These are phyloP conservation scores for Monilinia laxa DNA, from an alignment of 2,329 filamentous ascomycete genomes.

Conservation along the genomic window DNA sequence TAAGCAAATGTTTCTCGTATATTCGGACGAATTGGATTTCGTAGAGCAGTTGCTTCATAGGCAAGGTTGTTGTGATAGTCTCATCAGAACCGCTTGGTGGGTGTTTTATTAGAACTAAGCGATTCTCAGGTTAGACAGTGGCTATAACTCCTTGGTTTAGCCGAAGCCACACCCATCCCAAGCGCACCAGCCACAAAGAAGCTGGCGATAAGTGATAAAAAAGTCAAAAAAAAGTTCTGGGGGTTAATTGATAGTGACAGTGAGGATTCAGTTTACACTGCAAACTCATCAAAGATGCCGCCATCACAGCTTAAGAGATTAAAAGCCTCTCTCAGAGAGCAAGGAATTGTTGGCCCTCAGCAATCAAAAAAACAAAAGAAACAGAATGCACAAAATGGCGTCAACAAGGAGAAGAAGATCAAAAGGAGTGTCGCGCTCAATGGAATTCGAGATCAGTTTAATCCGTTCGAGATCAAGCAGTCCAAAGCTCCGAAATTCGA, in stretches of 20 bases:
- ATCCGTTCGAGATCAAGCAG: slow-evolving; percentile 92
- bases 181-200: slow-evolving; percentile 2
- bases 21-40: too few relatives aligned
- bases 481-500: slow-evolving; percentile 80
- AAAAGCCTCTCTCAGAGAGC: slow-evolving; percentile 84
- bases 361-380: slow-evolving; percentile 95
- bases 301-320: slow-evolving; percentile 95
- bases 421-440: slow-evolving; percentile 76
- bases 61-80: too few relatives aligned
- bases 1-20: too few relatives aligned
- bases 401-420: slow-evolving; percentile 68
- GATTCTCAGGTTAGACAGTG: too few relatives aligned
- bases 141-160: neutral
- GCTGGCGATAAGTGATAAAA: slow-evolving; percentile 18
- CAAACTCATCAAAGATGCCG: slow-evolving; percentile 61
- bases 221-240: slow-evolving; percentile 10
- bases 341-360: slow-evolving; percentile 86
- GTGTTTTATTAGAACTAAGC: too few relatives aligned
- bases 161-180: neutral
- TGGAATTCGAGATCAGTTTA: slow-evolving; percentile 91
- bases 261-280: slow-evolving; percentile 1
- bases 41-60: too few relatives aligned
- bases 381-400: slow-evolving; percentile 65
- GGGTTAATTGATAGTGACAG: slow-evolving; percentile 3
- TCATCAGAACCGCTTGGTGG: too few relatives aligned